Percentiles rank a stretch among this genome's conserved stretches.
Evolutionary conservation across 2,329 filamentous ascomycete genomes (phyloP).

Genomic region (Colletotrichum lentis): DNA sequence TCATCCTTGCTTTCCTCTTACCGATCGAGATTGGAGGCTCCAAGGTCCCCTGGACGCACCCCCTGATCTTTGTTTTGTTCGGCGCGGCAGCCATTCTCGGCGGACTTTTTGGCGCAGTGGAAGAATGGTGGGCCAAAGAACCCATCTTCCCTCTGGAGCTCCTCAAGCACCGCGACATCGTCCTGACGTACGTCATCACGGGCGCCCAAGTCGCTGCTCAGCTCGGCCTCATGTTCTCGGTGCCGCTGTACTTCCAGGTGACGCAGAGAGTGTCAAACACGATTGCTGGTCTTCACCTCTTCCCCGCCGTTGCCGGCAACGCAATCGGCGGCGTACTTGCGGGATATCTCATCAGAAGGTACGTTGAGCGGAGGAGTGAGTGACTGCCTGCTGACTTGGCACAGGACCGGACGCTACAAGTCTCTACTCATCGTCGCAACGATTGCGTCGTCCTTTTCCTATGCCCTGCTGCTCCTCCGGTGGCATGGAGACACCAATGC

Average conservation of each 20-base stretch:
- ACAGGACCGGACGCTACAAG: constrained; percentile 68
- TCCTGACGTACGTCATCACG: constrained; percentile 62
- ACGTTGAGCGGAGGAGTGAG: background rate
- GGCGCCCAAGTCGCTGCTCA: constrained; percentile 66
- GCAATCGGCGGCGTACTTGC: constrained; percentile 68
- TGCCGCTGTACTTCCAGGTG: constrained; percentile 76
- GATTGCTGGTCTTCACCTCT: constrained; percentile 65
- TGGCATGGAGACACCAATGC: constrained; percentile 68
- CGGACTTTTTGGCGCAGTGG: constrained; percentile 25
- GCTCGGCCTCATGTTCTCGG: constrained; percentile 61
- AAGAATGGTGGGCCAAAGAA: constrained; percentile 53
- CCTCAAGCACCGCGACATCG: constrained; percentile 59
- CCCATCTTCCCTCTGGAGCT: constrained; percentile 68
- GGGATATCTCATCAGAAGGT: constrained; percentile 63
- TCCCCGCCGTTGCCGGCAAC: constrained; percentile 74
- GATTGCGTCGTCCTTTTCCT: constrained; percentile 58
- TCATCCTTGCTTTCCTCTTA: constrained; percentile 65
- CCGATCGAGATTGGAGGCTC: constrained; percentile 65
- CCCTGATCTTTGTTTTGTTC: constrained; percentile 56
- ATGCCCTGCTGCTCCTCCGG: constrained; percentile 60
- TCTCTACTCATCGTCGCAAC: constrained; percentile 60
- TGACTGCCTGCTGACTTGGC: background rate
- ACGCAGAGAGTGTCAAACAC: constrained; percentile 66
- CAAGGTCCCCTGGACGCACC: constrained; percentile 60
- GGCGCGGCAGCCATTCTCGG: constrained; percentile 38